These are phyloP conservation scores for Selaginella tamariscina DNA, from an alignment of 75 land plant genomes.

Conservation along the genomic window DNA sequence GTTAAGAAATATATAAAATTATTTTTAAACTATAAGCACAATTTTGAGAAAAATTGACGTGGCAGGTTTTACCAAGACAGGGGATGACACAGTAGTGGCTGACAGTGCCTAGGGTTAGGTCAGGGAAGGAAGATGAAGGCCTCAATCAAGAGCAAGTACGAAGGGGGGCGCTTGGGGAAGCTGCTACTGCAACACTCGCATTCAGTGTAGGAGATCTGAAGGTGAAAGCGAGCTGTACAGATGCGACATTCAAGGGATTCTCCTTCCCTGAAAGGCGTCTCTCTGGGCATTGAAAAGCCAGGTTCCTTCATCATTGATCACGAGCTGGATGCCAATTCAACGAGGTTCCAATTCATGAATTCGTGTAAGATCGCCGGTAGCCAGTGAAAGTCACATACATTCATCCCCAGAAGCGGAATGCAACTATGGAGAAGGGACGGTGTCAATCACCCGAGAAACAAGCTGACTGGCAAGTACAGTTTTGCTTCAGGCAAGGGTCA, in stretches of 20 bases:
- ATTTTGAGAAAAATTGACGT: too few relatives aligned
- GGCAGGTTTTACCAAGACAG: too few relatives aligned
- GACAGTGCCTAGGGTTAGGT: too few relatives aligned
- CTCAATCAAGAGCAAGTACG: conserved; percentile 54
- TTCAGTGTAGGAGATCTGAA: conserved; percentile 51
- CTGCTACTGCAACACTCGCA: conserved; percentile 37
- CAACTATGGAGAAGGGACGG: conserved; percentile 52
- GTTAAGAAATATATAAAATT: too few relatives aligned
- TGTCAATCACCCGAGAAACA: conserved; percentile 68
- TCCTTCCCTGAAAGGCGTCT: conserved; percentile 44
- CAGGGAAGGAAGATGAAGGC: conserved; percentile 36
- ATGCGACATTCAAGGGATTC: conserved; percentile 37
- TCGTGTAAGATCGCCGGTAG: conserved; percentile 46
- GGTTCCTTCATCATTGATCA: conserved; percentile 78
- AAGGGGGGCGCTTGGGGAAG: conserved; percentile 18
- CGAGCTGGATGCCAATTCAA: conserved; percentile 48
- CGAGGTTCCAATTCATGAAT: conserved; percentile 84
- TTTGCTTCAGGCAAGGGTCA: conserved; percentile 42
- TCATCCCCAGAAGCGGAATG: conserved; percentile 44
- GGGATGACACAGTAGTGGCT: too few relatives aligned
- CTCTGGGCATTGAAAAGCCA: conserved; percentile 75
- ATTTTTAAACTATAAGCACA: too few relatives aligned
- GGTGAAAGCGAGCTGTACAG: conserved; percentile 54
- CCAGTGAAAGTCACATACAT: conserved; percentile 68
- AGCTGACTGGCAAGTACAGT: conserved; percentile 56